These are phyloP conservation scores for Mortierella antarctica DNA, from an alignment of 192 early-diverging fungal species.

Conservation along the genomic window DNA sequence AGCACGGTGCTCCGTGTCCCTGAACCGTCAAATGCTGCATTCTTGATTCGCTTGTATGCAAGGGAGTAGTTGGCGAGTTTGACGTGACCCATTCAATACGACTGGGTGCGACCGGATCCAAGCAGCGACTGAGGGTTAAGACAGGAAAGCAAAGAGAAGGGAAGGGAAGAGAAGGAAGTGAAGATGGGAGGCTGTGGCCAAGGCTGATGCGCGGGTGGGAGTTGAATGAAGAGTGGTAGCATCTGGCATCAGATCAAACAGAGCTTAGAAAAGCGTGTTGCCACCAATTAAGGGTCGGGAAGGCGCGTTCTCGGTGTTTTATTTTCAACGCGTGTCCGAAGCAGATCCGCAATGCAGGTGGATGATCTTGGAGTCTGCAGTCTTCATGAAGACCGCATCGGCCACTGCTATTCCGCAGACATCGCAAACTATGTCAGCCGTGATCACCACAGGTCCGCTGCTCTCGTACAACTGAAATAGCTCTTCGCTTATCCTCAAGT, in stretches of 20 bases:
- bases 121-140: background rate
- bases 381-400: slow-evolving; percentile 51
- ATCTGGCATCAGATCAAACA: background rate
- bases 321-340: background rate
- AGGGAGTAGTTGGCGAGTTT: slow-evolving; percentile 52
- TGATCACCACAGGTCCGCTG: slow-evolving; percentile 55
- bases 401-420: slow-evolving; percentile 55
- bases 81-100: slow-evolving; percentile 40
- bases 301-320: background rate
- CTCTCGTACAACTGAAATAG: slow-evolving; percentile 53
- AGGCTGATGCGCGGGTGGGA: no score
- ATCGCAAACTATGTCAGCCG: slow-evolving; percentile 50
- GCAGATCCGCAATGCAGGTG: slow-evolving; percentile 56
- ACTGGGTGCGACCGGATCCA: background rate
- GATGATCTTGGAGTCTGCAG: slow-evolving; percentile 44
- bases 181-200: background rate
- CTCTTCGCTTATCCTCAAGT: slow-evolving; percentile 55
- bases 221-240: no score
- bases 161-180: background rate
- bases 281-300: slow-evolving; percentile 6
- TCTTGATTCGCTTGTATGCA: slow-evolving; percentile 51
- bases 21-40: slow-evolving; percentile 37
- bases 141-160: background rate
- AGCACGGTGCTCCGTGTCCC: slow-evolving; percentile 35
- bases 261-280: slow-evolving; percentile 3